Evolutionary conservation across 2,329 filamentous ascomycete genomes (phyloP).

Genomic region (Phialocephala subalpina): DNA sequence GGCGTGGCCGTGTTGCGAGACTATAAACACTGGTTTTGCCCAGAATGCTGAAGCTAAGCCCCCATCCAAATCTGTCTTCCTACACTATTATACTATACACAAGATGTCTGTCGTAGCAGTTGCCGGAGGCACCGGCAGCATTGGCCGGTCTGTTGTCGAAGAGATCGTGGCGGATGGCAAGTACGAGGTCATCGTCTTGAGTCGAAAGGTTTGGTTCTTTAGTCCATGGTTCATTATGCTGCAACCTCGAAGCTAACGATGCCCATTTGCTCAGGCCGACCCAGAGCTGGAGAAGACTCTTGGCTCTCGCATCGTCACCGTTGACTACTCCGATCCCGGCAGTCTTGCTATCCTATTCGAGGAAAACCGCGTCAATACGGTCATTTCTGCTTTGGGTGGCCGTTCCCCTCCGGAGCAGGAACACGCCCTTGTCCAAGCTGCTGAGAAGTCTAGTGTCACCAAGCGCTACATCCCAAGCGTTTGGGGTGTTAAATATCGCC

Average conservation of each 20-base stretch:
- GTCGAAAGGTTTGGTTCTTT: constrained; percentile 13
- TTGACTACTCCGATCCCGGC: constrained; percentile 20
- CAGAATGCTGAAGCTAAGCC: too few species aligned
- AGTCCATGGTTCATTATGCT: neutral
- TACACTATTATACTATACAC: too few species aligned
- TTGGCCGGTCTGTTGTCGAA: constrained; percentile 27
- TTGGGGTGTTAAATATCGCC: too few species aligned
- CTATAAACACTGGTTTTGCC: too few species aligned
- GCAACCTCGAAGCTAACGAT: too few species aligned
- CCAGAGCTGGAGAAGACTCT: constrained; percentile 10
- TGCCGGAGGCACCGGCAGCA: constrained; percentile 24
- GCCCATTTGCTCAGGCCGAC: constrained; percentile 3
- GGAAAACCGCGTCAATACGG: constrained; percentile 34
- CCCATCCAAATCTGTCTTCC: too few species aligned
- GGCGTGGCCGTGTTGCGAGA: too few species aligned
- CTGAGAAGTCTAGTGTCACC: constrained; percentile 22
- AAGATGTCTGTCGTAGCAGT: constrained; percentile 26
- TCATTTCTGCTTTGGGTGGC: constrained; percentile 34
- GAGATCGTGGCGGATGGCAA: constrained; percentile 15
- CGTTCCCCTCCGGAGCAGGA: constrained; percentile 20
- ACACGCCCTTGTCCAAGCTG: constrained; percentile 36
- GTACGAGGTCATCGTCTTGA: constrained; percentile 21
- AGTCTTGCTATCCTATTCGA: constrained; percentile 23
- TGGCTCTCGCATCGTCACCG: constrained; percentile 16
- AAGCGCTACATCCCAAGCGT: constrained; percentile 37